Percentiles rank a stretch among this genome's conserved stretches.
Conservation (phyloP, 2,329 filamentous ascomycete genomes). For the Penicillium thymicola region DNA sequence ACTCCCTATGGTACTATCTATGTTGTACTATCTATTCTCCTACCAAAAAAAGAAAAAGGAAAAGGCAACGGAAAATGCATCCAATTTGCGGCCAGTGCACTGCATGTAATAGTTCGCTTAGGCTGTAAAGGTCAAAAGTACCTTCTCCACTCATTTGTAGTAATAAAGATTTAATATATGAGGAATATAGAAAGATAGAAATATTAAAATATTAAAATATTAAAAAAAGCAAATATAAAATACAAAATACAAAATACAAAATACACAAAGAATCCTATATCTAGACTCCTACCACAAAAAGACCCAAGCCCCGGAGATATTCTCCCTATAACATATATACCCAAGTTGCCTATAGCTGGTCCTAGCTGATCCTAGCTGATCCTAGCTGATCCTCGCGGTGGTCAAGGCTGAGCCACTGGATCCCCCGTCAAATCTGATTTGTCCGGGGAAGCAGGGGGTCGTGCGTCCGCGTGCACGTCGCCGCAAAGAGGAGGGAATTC, state of each 20-base stretch:
- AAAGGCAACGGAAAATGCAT: constrained; percentile 26
- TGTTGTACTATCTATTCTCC: too few species aligned
- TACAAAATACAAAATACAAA: neutral
- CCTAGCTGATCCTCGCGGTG: neutral
- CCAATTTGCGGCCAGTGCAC: constrained; percentile 27
- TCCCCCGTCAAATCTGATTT: constrained; percentile 25
- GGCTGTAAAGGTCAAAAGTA: constrained; percentile 31
- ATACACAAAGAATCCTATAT: neutral
- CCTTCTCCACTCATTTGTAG: constrained; percentile 14
- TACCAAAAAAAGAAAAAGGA: neutral
- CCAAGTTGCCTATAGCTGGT: constrained; percentile 7
- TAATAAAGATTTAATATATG: neutral
- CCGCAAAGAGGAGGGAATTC: constrained; percentile 33
- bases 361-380: too few species aligned
- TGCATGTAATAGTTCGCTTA: constrained; percentile 28
- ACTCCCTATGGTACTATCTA: too few species aligned
- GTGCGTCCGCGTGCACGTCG: constrained; percentile 33
- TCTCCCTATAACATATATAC: neutral
- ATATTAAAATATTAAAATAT: neutral
- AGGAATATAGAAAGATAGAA: neutral
- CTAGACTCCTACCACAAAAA: neutral
- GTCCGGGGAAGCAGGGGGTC: constrained; percentile 34
- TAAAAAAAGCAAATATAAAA: neutral
- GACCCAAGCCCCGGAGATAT: neutral
- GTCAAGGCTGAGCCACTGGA: constrained; percentile 6